Conservation (phyloP, 352 stramenopile species). For the Globisporangium cederbergense region DNA sequence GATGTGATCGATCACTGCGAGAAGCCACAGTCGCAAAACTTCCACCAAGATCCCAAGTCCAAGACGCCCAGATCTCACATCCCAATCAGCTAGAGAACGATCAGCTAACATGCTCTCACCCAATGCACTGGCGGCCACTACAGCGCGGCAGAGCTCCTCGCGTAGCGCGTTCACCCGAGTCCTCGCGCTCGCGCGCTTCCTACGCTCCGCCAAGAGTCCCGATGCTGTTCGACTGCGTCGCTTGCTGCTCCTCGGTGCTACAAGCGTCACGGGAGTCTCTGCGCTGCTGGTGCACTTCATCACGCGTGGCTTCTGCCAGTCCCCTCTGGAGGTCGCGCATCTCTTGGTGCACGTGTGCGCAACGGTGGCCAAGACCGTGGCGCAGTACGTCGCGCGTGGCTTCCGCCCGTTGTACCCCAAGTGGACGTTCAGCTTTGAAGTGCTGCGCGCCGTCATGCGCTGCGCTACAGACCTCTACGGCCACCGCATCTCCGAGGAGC, state of each 20-base stretch:
- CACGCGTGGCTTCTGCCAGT: slow-evolving; percentile 12
- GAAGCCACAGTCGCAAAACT: background rate
- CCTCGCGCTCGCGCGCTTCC: slow-evolving; percentile 13
- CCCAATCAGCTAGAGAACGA: background rate
- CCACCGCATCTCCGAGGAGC: slow-evolving; percentile 19
- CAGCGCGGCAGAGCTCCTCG: background rate
- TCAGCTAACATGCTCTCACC: slow-evolving; percentile 5
- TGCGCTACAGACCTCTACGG: slow-evolving; percentile 22
- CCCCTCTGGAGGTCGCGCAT: slow-evolving; percentile 13
- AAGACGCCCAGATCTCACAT: too few relatives aligned
- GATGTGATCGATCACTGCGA: background rate
- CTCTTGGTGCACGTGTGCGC: background rate
- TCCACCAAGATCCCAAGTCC: background rate
- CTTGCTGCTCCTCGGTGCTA: background rate
- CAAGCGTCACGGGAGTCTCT: slow-evolving; percentile 3
- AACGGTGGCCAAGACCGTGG: slow-evolving; percentile 3
- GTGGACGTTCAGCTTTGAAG: slow-evolving; percentile 35
- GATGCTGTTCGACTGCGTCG: background rate
- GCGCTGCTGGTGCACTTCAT: slow-evolving; percentile 10
- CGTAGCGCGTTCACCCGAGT: background rate
- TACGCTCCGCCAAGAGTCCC: slow-evolving; percentile 5
- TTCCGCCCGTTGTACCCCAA: slow-evolving; percentile 26
- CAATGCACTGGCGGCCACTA: background rate
- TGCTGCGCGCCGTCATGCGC: slow-evolving; percentile 22
- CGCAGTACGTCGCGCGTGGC: slow-evolving; percentile 13